These are phyloP conservation scores for Penicillium odoratum DNA, from an alignment of 495 filamentous ascomycete genomes.

Conservation along the genomic window DNA sequence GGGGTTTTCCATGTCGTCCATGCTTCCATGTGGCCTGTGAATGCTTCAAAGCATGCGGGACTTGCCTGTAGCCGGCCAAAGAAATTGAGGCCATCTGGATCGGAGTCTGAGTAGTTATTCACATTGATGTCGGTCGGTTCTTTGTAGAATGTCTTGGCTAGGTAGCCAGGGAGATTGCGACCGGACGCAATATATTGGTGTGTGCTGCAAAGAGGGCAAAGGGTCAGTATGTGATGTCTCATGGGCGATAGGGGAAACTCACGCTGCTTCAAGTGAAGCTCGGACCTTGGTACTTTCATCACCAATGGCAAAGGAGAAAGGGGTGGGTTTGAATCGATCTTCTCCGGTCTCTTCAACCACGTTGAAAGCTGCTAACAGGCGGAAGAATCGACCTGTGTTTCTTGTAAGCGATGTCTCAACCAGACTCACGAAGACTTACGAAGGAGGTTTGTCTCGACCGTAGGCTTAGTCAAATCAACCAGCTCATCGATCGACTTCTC, in stretches of 20 bases:
- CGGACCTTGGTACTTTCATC: slow-evolving; percentile 35
- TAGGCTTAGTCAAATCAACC: slow-evolving; percentile 19
- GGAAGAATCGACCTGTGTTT: slow-evolving; percentile 38
- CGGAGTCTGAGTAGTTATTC: slow-evolving; percentile 34
- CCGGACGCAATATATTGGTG: slow-evolving; percentile 26
- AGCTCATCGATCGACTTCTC: slow-evolving; percentile 28
- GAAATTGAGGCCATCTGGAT: slow-evolving; percentile 37
- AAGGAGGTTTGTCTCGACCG: slow-evolving; percentile 27
- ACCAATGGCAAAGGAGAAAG: slow-evolving; percentile 39
- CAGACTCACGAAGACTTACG: slow-evolving; percentile 13
- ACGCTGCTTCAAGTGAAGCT: slow-evolving; percentile 38
- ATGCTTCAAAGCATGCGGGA: slow-evolving; percentile 33
- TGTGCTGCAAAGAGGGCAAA: slow-evolving; percentile 13
- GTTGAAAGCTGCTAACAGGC: slow-evolving; percentile 39
- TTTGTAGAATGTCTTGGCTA: slow-evolving; percentile 38
- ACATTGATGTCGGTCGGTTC: slow-evolving; percentile 33
- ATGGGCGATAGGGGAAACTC: slow-evolving; percentile 11
- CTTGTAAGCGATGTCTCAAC: neutral
- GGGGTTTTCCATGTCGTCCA: slow-evolving; percentile 32
- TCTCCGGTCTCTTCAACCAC: slow-evolving; percentile 36
- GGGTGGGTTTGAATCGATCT: slow-evolving; percentile 36
- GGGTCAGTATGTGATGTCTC: neutral
- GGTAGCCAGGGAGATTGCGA: slow-evolving; percentile 34
- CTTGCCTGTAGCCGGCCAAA: slow-evolving; percentile 29
- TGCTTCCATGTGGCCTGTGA: slow-evolving; percentile 43